Base-by-base conservation (phyloP, 164 flowering plant species). In the Protea cynaroides region DNA sequence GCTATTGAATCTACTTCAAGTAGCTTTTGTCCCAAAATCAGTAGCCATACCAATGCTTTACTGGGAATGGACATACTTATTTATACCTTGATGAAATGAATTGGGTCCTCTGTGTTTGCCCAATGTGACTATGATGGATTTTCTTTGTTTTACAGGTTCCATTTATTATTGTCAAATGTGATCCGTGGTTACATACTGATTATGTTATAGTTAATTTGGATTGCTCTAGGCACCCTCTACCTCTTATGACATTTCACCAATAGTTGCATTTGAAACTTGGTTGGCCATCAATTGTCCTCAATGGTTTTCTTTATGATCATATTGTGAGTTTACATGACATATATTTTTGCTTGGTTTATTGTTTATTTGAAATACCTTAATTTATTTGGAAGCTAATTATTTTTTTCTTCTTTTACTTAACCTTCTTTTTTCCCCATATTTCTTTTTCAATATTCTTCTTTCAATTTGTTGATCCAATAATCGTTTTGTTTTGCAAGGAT, bases 291-390 rank as follows among this genome's bases (percentile, higher is more conserved):
- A 81, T 87, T 25, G 77, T 89, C 58, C 76, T 91, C 36, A 93
- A 85, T 74, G 90, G 93, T 65, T 85, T 86, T 71, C 92, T 93
- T 64, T 86, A 85, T 72, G 78, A 84, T 24, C 86, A 86, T 58
- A 92, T 90, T 19, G 98, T 93, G 66, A 84, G 97, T 40, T 40
- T 10, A 40, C 46, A 40, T 40, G 46, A 40, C 1, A 40, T 40
- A 9, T 40, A 40, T 40, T 36, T 22, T 13, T 56, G 4, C 46
- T 3, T 40, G 46, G 10, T 10, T 4, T 8, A 40, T 66, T n/a
- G 25, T 40, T 23, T 40, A 11, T 9, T 37, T 22, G 52, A 23
- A 56, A 44, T 17, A 14, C 5, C 8, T 23, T 15, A 23, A 8
- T 53, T 64, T 54, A 25, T 64, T 52, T 8, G 17, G 14, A 29